Evolutionary conservation across 2,329 filamentous ascomycete species (phyloP).

Genomic region (Trichoderma sp.): DNA sequence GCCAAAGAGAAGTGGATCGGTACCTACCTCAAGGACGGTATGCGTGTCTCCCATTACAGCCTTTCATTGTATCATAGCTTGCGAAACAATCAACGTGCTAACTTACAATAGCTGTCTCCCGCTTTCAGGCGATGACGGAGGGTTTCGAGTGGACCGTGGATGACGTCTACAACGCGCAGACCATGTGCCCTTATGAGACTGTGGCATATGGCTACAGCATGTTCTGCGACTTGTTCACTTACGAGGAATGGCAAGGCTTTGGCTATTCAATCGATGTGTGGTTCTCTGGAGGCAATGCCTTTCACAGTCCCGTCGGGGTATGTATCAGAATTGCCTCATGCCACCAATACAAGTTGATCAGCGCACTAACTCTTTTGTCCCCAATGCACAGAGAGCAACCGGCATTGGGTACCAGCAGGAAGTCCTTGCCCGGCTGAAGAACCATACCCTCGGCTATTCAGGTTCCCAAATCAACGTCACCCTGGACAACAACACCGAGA

Average conservation of each 20-base stretch:
- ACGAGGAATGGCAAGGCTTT: constrained; percentile 72
- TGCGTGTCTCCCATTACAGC: neutral
- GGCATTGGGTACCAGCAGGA: constrained; percentile 75
- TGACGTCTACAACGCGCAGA: constrained; percentile 69
- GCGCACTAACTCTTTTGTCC: neutral
- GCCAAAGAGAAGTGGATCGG: constrained; percentile 62
- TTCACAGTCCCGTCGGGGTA: constrained; percentile 65
- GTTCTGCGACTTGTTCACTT: constrained; percentile 76
- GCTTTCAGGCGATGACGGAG: constrained; percentile 58
- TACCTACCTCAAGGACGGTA: constrained; percentile 65
- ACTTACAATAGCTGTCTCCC: constrained; percentile 53
- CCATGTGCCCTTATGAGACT: constrained; percentile 76
- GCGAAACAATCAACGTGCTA: neutral
- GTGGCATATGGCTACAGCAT: constrained; percentile 73
- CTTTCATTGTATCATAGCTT: neutral
- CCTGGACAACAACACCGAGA: constrained; percentile 65
- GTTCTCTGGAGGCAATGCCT: constrained; percentile 64
- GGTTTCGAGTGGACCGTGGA: constrained; percentile 64
- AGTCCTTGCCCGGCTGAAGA: constrained; percentile 68
- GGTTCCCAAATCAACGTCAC: constrained; percentile 68
- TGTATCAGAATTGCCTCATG: constrained; percentile 31
- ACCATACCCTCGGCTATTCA: constrained; percentile 63
- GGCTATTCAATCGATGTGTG: constrained; percentile 70
- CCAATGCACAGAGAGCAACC: constrained; percentile 57
- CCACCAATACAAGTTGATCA: too few relatives aligned